Evolutionary conservation across 306 rosid species (phyloP), one percentile per base, ranked within the genome.

Genomic region (Cicer cuneatum): DNA sequence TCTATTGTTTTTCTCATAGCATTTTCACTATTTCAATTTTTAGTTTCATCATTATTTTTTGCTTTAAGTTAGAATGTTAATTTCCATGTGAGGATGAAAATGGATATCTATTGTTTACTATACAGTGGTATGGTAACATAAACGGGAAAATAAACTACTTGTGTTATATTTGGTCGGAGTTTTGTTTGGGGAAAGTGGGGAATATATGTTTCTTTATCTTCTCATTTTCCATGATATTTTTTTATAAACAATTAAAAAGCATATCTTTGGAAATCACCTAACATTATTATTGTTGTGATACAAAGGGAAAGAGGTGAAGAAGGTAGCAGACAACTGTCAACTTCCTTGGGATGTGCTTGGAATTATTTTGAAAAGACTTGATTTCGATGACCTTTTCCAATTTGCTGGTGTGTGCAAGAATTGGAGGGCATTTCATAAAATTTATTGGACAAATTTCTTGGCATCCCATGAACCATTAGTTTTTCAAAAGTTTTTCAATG

Each of bases 21-120:
- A 1, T 56, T 56, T 56, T 21, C 62, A 56, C 62, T 10, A 10
- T 56, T 56, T 56, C 62, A 21, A 9, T 54, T 54, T 54, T 54
- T 13, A 56, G 38, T 56, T 56, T 56, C 62, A 54, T 54, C 4
- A 29, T 29, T 29, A 29, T 29, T 29, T 29, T 29, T 21, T 21
- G 29, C 29, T 21, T 2, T 21, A 21, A 21, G 29, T 21, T 21
- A 21, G 29, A 2, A 21, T 21, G 29, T 21, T 21, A 21, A 3
- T 21, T 21, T 21, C 29, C 29, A 21, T 21, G 29, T 21, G 29
- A 21, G 29, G 29, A 21, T 21, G 29, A 21, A 21, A 47, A 47
- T 47, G 16, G 13, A 43, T 43, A 43, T 43, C 14, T 46, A 11
- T 10, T 45, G 15, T 9, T 45, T 45, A 11, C 49, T 11, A 45